A percentile compares a stretch with the other conserved stretches of the same genome.
Conservation (phyloP, 345 rosid species). For the Citrus sp. region DNA sequence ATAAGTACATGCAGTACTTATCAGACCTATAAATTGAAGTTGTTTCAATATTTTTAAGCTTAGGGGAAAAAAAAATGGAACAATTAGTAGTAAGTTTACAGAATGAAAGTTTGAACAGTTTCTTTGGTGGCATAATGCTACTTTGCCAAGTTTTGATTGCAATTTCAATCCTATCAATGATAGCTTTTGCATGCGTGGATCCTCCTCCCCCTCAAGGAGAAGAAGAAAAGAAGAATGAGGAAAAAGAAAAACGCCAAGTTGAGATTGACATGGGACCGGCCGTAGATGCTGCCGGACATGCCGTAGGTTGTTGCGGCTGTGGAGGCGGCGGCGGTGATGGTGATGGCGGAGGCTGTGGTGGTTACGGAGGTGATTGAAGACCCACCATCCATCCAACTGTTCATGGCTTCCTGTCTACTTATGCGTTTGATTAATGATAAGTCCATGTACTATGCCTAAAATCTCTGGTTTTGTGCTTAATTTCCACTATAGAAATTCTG, state of each 20-base stretch:
- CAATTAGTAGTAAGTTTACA: background rate
- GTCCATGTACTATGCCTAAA: too few relatives aligned
- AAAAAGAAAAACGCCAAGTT: background rate
- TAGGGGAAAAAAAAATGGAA: background rate
- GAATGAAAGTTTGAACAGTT: background rate
- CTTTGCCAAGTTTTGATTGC: slow-evolving; percentile 1
- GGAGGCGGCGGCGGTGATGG: background rate
- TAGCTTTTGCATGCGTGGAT: background rate
- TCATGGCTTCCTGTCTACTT: too few relatives aligned
- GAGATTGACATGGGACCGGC: background rate
- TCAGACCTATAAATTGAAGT: background rate
- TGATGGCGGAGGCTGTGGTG: background rate
- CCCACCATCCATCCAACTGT: background rate
- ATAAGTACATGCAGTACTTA: too few relatives aligned
- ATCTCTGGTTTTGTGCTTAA: too few relatives aligned
- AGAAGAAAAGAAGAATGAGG: background rate
- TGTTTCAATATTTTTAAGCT: background rate
- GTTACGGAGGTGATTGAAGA: background rate
- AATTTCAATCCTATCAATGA: background rate
- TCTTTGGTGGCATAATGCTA: background rate
- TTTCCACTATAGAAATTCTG: too few relatives aligned
- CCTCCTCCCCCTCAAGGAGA: background rate
- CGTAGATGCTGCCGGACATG: background rate
- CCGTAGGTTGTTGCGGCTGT: background rate
- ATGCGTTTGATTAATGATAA: too few relatives aligned